phyloP scores from a whole-genome alignment of 1,284 basidiomycete species.

The Apiotrichum brassicae region DNA sequence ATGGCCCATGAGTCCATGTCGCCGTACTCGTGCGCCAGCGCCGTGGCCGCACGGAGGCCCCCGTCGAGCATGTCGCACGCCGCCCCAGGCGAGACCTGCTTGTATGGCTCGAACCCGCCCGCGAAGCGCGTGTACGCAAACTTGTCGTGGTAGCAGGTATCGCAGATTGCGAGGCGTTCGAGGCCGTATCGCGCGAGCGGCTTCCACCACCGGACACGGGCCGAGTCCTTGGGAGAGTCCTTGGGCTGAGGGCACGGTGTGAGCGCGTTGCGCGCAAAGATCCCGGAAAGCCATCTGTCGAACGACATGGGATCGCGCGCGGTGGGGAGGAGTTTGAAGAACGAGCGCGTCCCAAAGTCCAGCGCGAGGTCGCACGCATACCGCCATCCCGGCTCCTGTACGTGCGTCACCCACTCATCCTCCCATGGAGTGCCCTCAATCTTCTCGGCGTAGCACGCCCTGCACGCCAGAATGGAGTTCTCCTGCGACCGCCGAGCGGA shows the following conservation, averaged over 20 bases:
- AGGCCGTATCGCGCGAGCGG: not conserved
- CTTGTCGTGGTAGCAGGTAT: slow-evolving; percentile 1
- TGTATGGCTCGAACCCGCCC: not conserved
- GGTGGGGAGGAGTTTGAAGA: not conserved
- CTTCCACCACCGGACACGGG: not conserved
- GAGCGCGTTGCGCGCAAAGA: not conserved
- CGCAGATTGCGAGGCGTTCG: not conserved
- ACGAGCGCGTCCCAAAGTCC: not conserved
- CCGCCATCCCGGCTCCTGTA: not conserved
- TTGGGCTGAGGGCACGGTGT: not conserved
- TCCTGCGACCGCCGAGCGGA: not conserved
- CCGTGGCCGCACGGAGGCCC: not conserved
- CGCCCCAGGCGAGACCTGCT: not conserved
- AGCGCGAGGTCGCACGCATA: not conserved
- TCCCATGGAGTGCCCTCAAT: not conserved
- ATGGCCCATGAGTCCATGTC: not conserved
- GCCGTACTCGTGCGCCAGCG: not conserved
- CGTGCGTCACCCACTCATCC: not conserved
- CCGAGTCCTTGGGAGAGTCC: no score
- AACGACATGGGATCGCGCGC: not conserved
- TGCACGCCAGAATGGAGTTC: not conserved
- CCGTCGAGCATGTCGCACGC: not conserved
- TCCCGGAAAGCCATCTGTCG: not conserved
- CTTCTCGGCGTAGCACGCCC: not conserved
- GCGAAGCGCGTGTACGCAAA: not conserved